These are phyloP conservation scores for Backusella tarrabulga DNA, from an alignment of 192 early-diverging fungal species.

Conservation along the genomic window DNA sequence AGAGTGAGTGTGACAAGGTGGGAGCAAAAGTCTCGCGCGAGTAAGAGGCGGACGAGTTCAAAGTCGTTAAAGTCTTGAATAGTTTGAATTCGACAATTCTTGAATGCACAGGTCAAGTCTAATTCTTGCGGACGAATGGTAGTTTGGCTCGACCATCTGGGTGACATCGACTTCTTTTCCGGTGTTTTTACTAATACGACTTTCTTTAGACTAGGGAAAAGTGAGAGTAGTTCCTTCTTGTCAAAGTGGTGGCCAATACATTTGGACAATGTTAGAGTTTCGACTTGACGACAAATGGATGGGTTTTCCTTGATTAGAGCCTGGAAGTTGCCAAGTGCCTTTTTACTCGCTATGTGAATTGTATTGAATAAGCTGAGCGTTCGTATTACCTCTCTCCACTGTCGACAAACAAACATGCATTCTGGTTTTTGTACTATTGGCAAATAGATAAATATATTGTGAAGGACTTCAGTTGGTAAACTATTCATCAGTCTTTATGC, in stretches of 20 bases:
- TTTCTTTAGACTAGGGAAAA: neutral
- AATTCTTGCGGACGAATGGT: neutral
- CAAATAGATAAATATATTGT: neutral
- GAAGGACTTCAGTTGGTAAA: neutral
- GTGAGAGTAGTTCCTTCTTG: neutral
- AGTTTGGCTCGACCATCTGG: neutral
- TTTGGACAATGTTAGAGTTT: neutral
- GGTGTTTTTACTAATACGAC: neutral
- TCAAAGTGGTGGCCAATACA: neutral
- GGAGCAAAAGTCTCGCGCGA: neutral
- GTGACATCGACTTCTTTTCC: neutral
- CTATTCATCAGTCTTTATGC: neutral
- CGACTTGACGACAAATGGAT: neutral
- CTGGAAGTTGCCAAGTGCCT: neutral
- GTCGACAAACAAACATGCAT: neutral
- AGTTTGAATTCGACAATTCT: neutral
- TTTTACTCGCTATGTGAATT: neutral
- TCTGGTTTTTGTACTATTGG: neutral
- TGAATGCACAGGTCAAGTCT: neutral
- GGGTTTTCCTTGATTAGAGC: neutral
- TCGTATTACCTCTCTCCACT: neutral
- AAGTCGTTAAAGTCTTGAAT: neutral
- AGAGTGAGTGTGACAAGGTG: neutral
- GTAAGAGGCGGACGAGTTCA: neutral
- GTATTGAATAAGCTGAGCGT: neutral